A percentile compares a stretch with the other conserved stretches of the same genome.
phyloP scores from a whole-genome alignment of 1,284 basidiomycete species.

The Apiotrichum gamsii region DNA sequence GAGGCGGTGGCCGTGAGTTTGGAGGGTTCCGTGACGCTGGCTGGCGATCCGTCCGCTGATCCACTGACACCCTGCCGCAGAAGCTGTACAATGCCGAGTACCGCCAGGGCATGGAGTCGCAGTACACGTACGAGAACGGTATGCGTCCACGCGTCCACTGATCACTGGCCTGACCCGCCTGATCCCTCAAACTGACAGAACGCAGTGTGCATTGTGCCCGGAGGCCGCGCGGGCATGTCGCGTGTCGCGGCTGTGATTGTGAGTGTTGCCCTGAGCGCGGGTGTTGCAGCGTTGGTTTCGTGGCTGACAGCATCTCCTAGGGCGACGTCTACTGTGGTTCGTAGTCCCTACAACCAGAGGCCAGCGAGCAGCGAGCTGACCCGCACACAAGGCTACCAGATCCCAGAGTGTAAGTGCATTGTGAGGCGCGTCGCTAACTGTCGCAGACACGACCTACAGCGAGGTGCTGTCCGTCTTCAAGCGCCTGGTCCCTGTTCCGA shows the following conservation, averaged over 20 bases:
- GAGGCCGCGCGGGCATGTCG: slow-evolving; percentile 79
- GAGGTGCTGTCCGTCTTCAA: slow-evolving; percentile 80
- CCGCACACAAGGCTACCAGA: slow-evolving; percentile 38
- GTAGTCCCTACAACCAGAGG: no score
- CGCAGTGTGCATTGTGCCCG: slow-evolving; percentile 58
- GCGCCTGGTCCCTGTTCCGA: slow-evolving; percentile 80
- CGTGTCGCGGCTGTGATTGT: slow-evolving; percentile 79
- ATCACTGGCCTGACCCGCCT: no score
- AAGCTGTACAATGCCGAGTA: slow-evolving; percentile 82
- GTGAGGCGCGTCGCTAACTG: no score
- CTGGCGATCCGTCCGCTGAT: no score
- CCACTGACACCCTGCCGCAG: no score
- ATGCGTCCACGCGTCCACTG: no score
- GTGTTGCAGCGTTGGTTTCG: no score
- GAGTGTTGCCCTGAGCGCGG: background rate
- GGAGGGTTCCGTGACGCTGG: no score
- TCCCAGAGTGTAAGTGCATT: slow-evolving; percentile 21
- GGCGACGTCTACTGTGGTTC: slow-evolving; percentile 37
- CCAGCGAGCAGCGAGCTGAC: background rate
- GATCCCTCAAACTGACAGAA: no score
- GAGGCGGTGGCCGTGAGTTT: slow-evolving; percentile 30
- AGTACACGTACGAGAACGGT: slow-evolving; percentile 85
- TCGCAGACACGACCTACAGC: slow-evolving; percentile 44
- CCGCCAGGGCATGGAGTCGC: slow-evolving; percentile 65
- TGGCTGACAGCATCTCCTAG: slow-evolving; percentile 14